Percentiles rank a stretch among this genome's conserved stretches.
Evolutionary conservation across 2,329 filamentous ascomycete genomes (phyloP).

Genomic region (Ceratocystis papillata): DNA sequence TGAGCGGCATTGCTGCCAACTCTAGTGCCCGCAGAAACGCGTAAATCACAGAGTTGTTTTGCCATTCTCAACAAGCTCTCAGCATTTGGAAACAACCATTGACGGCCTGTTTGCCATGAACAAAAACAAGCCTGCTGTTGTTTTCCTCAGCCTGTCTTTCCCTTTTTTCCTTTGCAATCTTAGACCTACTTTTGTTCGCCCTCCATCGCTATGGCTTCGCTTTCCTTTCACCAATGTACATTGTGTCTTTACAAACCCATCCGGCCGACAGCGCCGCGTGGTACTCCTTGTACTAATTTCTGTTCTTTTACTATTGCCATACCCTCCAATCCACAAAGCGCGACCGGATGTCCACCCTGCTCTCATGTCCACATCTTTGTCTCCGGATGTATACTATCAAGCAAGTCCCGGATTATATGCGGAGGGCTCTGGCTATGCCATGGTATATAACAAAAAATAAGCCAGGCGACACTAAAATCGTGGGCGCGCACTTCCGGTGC

Average conservation of each 20-base stretch:
- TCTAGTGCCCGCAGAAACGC: slow-evolving; percentile 12
- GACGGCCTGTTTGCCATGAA: neutral
- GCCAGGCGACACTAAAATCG: neutral
- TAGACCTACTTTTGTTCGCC: too few relatives aligned
- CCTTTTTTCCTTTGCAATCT: neutral
- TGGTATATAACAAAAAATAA: slow-evolving; percentile 5
- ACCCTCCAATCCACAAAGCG: neutral
- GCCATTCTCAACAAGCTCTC: too few relatives aligned
- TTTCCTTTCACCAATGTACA: slow-evolving; percentile 9
- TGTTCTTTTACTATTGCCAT: neutral
- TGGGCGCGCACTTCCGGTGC: neutral
- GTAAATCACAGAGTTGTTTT: slow-evolving; percentile 2
- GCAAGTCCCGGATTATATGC: neutral
- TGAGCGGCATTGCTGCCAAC: slow-evolving; percentile 6
- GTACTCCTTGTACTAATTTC: slow-evolving; percentile 10
- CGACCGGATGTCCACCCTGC: neutral
- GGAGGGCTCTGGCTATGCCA: neutral
- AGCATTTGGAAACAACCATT: too few relatives aligned
- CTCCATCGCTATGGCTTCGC: neutral
- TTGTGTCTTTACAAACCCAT: slow-evolving; percentile 13
- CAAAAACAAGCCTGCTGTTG: slow-evolving; percentile 4
- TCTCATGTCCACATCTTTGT: neutral
- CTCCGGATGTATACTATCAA: slow-evolving; percentile 3
- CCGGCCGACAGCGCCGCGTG: neutral
- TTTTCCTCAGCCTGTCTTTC: neutral